Base-by-base conservation (phyloP, 2,329 filamentous ascomycete species). In the Aspergillus nomiae region DNA sequence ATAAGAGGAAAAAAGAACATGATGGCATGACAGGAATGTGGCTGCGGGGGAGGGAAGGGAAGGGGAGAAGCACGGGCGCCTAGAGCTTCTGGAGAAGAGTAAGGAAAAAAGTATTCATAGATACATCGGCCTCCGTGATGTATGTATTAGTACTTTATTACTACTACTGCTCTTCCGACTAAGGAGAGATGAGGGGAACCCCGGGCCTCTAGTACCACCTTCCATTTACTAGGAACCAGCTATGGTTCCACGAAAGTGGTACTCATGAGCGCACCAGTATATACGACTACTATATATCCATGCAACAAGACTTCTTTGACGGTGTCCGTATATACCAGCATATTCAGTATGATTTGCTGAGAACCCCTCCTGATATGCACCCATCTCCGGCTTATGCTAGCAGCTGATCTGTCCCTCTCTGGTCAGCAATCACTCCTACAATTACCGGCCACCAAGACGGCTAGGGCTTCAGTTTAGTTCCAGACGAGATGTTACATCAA, bases 21-120 rank as follows among this genome's bases (percentile, higher is more conserved):
- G 57, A 62, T 62, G 56, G 54, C 56, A 48, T 58, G 60, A 58
- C 56, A 62, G 26, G 60, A 62, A 62, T 61, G 60, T 57, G 43
- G 45, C 59, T 56, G 54, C 51, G 60, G 54, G 60, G 60, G 45
- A 30, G 26, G 34, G 34, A 51, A 21, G 30, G 48, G 53, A 43
- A 61, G 38, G 41, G 43, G 30, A n/a, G 21, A 50, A 41, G 34
- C 48, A 32, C 43, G 54, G 41, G 43, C 53, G 53, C 54, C 45
- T 45, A 32, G 36, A 41, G 48, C 12, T 28, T 36, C 51, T 54
- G 51, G 51, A 30, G 34, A 34, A 51, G 34, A 36, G 28, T 24
- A 12, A n/a, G 21, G 16, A 30, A 32, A 19, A 19, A 6, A 21
- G 26, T 19, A 30, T 16, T 24, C 11, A 26, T 34, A 21, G 50